phyloP scores from a whole-genome alignment of 495 filamentous ascomycete genomes.

The Penicillium ucsense region DNA sequence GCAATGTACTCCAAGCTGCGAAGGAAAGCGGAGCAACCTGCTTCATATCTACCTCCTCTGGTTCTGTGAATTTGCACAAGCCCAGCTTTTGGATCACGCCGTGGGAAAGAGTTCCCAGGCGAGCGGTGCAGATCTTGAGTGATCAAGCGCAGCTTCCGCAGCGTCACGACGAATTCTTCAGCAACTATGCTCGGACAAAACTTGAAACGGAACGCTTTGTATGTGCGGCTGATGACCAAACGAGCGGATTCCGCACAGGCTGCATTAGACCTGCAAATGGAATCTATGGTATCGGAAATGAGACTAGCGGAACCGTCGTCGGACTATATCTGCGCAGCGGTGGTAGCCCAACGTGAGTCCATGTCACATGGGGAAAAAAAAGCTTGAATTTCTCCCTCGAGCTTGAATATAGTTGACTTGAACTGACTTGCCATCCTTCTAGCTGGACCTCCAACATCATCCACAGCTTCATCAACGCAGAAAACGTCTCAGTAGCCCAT shows the following conservation, averaged over 20 bases:
- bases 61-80: slow-evolving; percentile 36
- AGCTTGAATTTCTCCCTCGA: background rate
- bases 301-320: slow-evolving; percentile 35
- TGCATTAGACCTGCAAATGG: slow-evolving; percentile 48
- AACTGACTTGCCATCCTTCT: slow-evolving; percentile 3
- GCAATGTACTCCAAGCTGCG: slow-evolving; percentile 39
- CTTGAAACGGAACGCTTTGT: slow-evolving; percentile 44
- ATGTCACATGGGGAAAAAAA: background rate
- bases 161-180: slow-evolving; percentile 39
- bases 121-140: slow-evolving; percentile 33
- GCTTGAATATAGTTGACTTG: background rate
- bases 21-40: slow-evolving; percentile 37
- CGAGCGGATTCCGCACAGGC: slow-evolving; percentile 42
- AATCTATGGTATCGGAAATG: slow-evolving; percentile 48
- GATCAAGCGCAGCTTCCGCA: slow-evolving; percentile 39
- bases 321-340: slow-evolving; percentile 24
- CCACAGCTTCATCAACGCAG: slow-evolving; percentile 48
- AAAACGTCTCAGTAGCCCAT: slow-evolving; percentile 48
- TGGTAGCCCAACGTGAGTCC: slow-evolving; percentile 29
- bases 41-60: slow-evolving; percentile 47
- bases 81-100: slow-evolving; percentile 41
- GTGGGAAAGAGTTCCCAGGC: slow-evolving; percentile 30
- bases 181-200: slow-evolving; percentile 48
- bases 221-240: slow-evolving; percentile 31
- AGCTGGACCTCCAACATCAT: slow-evolving; percentile 41